Evolutionary conservation across 2,329 filamentous ascomycete species (phyloP).

Genomic region (Coniosporium tulheliwenetii): DNA sequence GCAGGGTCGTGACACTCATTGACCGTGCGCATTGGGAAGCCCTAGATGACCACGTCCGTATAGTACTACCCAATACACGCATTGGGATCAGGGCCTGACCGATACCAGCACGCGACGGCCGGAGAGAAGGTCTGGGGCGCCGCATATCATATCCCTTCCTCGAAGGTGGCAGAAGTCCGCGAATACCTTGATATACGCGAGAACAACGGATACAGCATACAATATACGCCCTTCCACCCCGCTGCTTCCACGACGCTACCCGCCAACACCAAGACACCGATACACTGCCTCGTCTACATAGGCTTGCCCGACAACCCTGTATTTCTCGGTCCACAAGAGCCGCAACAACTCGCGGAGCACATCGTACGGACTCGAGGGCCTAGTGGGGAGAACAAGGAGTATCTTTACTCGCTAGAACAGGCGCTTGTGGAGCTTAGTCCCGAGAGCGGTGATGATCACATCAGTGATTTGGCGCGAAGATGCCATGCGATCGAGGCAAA

Average conservation of each 20-base stretch:
- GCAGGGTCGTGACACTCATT: conserved; percentile 86
- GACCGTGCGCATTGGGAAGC: conserved; percentile 69
- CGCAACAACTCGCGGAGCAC: conserved; percentile 60
- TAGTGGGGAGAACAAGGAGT: conserved; percentile 81
- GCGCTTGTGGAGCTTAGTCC: conserved; percentile 57
- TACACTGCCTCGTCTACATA: conserved; percentile 70
- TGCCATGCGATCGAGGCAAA: conserved; percentile 47
- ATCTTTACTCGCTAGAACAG: conserved; percentile 64
- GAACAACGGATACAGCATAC: conserved; percentile 93
- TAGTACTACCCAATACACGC: too few relatives aligned
- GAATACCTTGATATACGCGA: conserved; percentile 90
- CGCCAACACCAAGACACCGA: conserved; percentile 22
- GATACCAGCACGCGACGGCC: conserved; percentile 36
- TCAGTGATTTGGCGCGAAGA: conserved; percentile 63
- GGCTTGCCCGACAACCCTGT: conserved; percentile 86
- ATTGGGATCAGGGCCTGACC: conserved; percentile 4
- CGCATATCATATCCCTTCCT: conserved; percentile 67
- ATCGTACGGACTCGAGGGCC: conserved; percentile 65
- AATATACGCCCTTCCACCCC: conserved; percentile 66
- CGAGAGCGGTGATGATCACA: conserved; percentile 69
- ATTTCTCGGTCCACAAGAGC: conserved; percentile 73
- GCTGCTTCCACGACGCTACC: conserved; percentile 11
- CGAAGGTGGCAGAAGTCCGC: conserved; percentile 64
- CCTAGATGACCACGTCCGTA: conserved; percentile 45
- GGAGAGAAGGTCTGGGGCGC: conserved; percentile 72